Conservation (phyloP, 2,329 filamentous ascomycete genomes). For the Diaporthe sp. region DNA sequence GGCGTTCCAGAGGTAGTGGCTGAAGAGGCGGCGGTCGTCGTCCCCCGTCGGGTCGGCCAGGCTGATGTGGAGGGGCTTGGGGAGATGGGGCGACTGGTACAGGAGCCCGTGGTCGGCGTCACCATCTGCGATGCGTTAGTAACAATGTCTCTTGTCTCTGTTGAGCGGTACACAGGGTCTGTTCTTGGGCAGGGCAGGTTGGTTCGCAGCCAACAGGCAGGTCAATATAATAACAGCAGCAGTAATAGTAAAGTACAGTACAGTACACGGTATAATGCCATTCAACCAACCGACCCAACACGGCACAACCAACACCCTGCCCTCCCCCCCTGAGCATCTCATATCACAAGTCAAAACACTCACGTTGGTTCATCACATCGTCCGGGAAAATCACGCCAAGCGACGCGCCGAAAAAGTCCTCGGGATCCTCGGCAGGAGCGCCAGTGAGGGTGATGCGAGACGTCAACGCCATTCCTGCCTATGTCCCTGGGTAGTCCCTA, state of each 20-base stretch:
- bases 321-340: background rate
- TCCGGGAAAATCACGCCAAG: constrained; percentile 78
- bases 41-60: constrained; percentile 65
- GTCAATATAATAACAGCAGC: background rate
- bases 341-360: constrained; percentile 17
- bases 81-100: constrained; percentile 69
- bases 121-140: constrained; percentile 59
- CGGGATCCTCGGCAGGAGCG: constrained; percentile 58
- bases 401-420: constrained; percentile 72
- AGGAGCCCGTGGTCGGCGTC: constrained; percentile 70
- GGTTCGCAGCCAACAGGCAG: background rate
- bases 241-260: background rate
- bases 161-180: background rate
- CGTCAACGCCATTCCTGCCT: constrained; percentile 60
- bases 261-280: background rate
- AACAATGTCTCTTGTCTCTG: background rate
- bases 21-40: constrained; percentile 72
- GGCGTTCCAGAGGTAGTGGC: constrained; percentile 82
- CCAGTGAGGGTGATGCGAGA: constrained; percentile 59
- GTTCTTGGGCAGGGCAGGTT: background rate
- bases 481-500: too few species aligned
- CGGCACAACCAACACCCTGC: constrained; percentile 7
- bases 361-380: constrained; percentile 72
- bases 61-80: constrained; percentile 58
- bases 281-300: background rate